Evolutionary conservation across 768 basidiomycete genomes (phyloP).

Genomic region (Boletus subparvulus): DNA sequence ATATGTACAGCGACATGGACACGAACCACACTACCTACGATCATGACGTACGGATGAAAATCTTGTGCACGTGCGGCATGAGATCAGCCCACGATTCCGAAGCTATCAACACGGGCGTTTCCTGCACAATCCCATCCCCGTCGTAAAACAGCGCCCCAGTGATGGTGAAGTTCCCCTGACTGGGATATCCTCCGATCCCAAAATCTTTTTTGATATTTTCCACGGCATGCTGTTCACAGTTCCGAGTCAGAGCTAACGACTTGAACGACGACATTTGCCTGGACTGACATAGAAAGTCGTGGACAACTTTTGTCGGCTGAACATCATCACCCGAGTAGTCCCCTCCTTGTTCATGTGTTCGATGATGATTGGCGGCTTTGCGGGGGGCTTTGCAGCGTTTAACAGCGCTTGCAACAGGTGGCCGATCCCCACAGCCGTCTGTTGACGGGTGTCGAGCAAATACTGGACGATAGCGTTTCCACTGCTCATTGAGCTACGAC

Average conservation of each 20-base stretch:
- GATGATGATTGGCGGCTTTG: not conserved
- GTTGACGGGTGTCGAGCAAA: not conserved
- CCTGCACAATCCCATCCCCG: not conserved
- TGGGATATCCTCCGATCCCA: not conserved
- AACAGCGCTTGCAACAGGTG: constrained; percentile 52
- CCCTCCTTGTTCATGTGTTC: constrained; percentile 5
- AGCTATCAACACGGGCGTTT: not conserved
- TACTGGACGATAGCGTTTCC: constrained; percentile 5
- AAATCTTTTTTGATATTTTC: not conserved
- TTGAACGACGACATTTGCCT: not conserved
- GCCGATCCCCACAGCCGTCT: constrained; percentile 37
- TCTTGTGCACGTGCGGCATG: constrained; percentile 7
- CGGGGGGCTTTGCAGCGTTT: constrained; percentile 10
- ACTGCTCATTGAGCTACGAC: constrained; percentile 7
- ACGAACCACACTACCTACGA: not conserved
- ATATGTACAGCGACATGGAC: not conserved
- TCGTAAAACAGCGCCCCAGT: constrained; percentile 9
- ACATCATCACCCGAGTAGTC: constrained; percentile 5
- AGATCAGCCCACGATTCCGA: constrained; percentile 10
- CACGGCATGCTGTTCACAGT: not conserved
- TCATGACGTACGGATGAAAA: not conserved
- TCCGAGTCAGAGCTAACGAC: not conserved
- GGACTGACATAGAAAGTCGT: not conserved
- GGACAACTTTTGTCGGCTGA: constrained; percentile 4
- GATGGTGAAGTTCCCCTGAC: not conserved